Percentiles rank a stretch among this genome's conserved stretches.
These are phyloP conservation scores for Kalmanozyma brasiliensis DNA, from an alignment of 1,284 basidiomycete genomes.

Conservation along the genomic window DNA sequence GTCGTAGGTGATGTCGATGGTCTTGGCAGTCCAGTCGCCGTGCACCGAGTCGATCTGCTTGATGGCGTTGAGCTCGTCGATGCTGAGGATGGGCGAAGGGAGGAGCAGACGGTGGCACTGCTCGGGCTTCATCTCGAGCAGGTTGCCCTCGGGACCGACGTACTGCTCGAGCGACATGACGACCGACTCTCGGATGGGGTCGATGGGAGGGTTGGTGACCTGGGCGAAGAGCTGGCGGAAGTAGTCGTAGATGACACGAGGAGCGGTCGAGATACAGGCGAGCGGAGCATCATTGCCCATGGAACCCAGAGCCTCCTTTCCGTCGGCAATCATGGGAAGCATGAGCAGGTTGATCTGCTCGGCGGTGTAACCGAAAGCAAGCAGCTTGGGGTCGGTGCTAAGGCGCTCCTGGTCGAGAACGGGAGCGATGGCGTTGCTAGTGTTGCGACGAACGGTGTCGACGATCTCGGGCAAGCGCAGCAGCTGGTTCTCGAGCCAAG, in stretches of 20 bases:
- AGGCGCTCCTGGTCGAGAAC: conserved; percentile 55
- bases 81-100: conserved; percentile 58
- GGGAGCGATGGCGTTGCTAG: conserved; percentile 50
- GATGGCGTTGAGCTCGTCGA: conserved; percentile 62
- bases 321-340: conserved; percentile 64
- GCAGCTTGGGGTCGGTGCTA: conserved; percentile 63
- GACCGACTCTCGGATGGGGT: conserved; percentile 65
- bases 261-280: conserved; percentile 60
- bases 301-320: conserved; percentile 65
- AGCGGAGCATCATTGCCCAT: conserved; percentile 66
- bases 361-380: conserved; percentile 65
- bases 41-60: conserved; percentile 59
- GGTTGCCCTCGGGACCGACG: conserved; percentile 65
- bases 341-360: conserved; percentile 65
- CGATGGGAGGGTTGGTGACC: conserved; percentile 67
- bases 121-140: conserved; percentile 62
- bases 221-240: conserved; percentile 67
- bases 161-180: conserved; percentile 67
- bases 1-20: conserved; percentile 65
- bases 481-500: conserved; percentile 66
- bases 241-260: conserved; percentile 65
- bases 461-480: conserved; percentile 59
- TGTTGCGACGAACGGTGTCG: conserved; percentile 48
- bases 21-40: conserved; percentile 57
- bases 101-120: conserved; percentile 64